A percentile compares a stretch with the other conserved stretches of the same genome.
phyloP scores from a whole-genome alignment of 495 filamentous ascomycete species.

The Clavariopsis aquatica region DNA sequence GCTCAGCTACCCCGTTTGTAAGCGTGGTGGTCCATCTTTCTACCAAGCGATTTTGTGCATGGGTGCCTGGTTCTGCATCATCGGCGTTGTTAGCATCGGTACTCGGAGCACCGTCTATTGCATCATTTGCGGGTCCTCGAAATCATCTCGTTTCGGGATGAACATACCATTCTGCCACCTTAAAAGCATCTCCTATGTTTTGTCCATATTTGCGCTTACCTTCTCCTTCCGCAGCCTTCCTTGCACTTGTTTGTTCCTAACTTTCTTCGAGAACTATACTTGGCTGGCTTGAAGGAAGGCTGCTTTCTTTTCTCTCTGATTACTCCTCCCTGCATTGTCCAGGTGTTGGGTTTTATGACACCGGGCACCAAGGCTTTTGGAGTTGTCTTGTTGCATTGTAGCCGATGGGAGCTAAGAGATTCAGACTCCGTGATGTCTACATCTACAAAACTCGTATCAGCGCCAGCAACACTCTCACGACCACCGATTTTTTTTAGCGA shows the following conservation, averaged over 20 bases:
- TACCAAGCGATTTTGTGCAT: constrained; percentile 24
- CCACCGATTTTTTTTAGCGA: not conserved
- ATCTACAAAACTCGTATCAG: not conserved
- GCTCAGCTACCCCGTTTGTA: constrained; percentile 14
- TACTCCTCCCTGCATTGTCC: too few species aligned
- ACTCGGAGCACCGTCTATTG: constrained; percentile 7
- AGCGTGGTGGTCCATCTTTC: constrained; percentile 4
- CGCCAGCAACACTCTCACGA: not conserved
- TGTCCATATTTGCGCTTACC: constrained; percentile 23
- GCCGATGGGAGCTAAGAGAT: too few species aligned
- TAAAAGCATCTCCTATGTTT: constrained; percentile 29
- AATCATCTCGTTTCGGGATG: not conserved
- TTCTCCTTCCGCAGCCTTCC: not conserved
- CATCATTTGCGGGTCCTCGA: constrained; percentile 18
- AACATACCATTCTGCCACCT: constrained; percentile 7
- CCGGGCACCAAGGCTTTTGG: too few species aligned
- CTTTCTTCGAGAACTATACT: constrained; percentile 11
- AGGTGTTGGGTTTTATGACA: too few species aligned
- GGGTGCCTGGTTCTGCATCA: constrained; percentile 28
- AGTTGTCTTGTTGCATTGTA: too few species aligned
- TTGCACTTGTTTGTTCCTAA: not conserved
- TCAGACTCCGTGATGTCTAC: not conserved
- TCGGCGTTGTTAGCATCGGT: constrained; percentile 32
- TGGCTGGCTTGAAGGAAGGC: not conserved
- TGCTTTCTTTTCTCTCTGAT: not conserved